Percentiles rank a stretch among this genome's conserved stretches.
These are phyloP conservation scores for Paramyrothecium roridum DNA, from an alignment of 2,329 filamentous ascomycete genomes.

Conservation along the genomic window DNA sequence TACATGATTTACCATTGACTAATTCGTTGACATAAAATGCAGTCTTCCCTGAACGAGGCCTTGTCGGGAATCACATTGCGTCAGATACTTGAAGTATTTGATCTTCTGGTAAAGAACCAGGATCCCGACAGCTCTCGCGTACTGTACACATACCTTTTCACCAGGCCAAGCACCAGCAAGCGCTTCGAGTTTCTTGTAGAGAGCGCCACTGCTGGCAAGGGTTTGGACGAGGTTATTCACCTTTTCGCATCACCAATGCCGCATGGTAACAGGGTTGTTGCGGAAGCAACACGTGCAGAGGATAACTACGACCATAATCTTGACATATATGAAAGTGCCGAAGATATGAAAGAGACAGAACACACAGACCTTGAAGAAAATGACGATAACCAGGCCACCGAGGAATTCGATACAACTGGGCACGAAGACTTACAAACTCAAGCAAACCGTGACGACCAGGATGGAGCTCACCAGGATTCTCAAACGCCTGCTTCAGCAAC, in stretches of 20 bases:
- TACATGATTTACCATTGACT: not conserved
- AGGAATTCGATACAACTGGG: not conserved
- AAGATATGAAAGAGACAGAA: slow-evolving; percentile 6
- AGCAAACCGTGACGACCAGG: too few relatives aligned
- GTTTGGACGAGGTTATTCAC: slow-evolving; percentile 37
- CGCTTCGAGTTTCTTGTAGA: slow-evolving; percentile 37
- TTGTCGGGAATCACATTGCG: slow-evolving; percentile 34
- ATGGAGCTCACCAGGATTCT: too few relatives aligned
- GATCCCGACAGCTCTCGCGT: slow-evolving; percentile 33
- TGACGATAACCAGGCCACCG: slow-evolving; percentile 6
- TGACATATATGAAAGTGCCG: slow-evolving; percentile 19
- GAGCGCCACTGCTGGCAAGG: slow-evolving; percentile 36
- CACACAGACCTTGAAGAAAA: slow-evolving; percentile 8
- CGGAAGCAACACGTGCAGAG: slow-evolving; percentile 11
- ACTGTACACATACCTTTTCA: slow-evolving; percentile 40
- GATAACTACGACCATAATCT: slow-evolving; percentile 16
- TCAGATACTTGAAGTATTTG: slow-evolving; percentile 39
- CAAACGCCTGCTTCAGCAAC: too few relatives aligned
- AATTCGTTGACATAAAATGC: slow-evolving; percentile 18
- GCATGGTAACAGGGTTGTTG: slow-evolving; percentile 6
- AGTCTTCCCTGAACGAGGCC: slow-evolving; percentile 32
- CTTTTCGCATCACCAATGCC: slow-evolving; percentile 27
- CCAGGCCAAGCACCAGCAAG: slow-evolving; percentile 33
- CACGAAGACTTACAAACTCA: too few relatives aligned
- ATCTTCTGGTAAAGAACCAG: slow-evolving; percentile 40